A percentile compares a stretch with the other conserved stretches of the same genome.
These are phyloP conservation scores for Corynespora cassiicola DNA, from an alignment of 2,329 filamentous ascomycete species.

Conservation along the genomic window DNA sequence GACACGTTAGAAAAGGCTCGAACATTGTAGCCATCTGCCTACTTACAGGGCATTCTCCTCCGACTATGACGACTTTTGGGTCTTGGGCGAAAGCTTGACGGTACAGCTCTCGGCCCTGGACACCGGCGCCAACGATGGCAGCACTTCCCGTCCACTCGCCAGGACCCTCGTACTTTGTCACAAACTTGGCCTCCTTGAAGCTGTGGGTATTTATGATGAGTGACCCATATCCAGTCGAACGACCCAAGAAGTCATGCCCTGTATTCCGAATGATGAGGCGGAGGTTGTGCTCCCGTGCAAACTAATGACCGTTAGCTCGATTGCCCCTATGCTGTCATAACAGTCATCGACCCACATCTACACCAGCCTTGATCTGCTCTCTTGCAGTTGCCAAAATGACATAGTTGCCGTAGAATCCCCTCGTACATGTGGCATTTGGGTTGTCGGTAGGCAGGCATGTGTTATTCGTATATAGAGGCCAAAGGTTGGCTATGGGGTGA, in stretches of 20 bases:
- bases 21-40: background rate
- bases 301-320: no score
- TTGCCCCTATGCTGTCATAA: no score
- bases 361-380: conserved; percentile 38
- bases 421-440: conserved; percentile 33
- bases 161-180: conserved; percentile 36
- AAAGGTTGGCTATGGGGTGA: conserved; percentile 37
- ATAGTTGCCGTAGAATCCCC: conserved; percentile 40
- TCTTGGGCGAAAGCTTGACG: conserved; percentile 34
- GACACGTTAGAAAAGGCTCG: conserved; percentile 6
- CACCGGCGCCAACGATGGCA: conserved; percentile 39
- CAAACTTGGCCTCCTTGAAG: conserved; percentile 40
- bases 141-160: conserved; percentile 41
- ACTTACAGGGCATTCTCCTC: conserved; percentile 44
- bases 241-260: conserved; percentile 45
- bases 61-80: conserved; percentile 41
- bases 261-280: conserved; percentile 43
- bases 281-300: conserved; percentile 38
- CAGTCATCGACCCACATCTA: no score
- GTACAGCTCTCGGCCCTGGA: conserved; percentile 42
- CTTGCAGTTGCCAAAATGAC: conserved; percentile 41
- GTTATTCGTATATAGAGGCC: conserved; percentile 42
- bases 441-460: conserved; percentile 37
- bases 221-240: conserved; percentile 40
- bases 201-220: conserved; percentile 46